Base-by-base conservation (phyloP, 345 rosid genomes). In the Salix exigua region DNA sequence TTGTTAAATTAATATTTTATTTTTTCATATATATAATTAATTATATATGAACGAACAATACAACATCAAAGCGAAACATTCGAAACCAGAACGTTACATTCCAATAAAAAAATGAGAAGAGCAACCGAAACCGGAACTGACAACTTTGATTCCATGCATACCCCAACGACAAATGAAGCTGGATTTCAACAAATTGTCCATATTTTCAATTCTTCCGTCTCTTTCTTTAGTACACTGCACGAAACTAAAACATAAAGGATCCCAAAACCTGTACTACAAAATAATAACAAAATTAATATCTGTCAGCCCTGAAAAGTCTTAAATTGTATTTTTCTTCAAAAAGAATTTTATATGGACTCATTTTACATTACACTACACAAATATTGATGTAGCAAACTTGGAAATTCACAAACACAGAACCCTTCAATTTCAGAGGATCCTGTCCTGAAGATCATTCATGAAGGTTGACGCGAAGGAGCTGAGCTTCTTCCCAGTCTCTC, bases 401-500 rank as follows among this genome's bases (percentile, higher is more conserved):
- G 46, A 31, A n/a, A 2, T 51, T 33, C 53, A 38, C 40, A 1
- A 7, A 48, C 46, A 16, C 26, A 14, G 23, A 10, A 33, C 58
- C 30, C 40, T 35, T 1, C 51, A 35, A 50, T 46, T 78, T 89
- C 79, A 94, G 71, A 94, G 92, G 79, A 93, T 86, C 85, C 97
- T 87, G 81, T 96, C 99, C 78, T 95, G 98, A 70, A 96, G 88
- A 81, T 96, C 99, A 2, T 88, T 82, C 10, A 96, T 87, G 68
- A 96, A 83, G 51, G 84, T 79, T 3, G 99, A 96, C 9, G 98
- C 99, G 44, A 96, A 79, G 65, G 96, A 73, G 81, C 91, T 88
- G 6, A 96, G 90, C 87, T 87, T 93, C 89, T 91, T 96, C 69
- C 91, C 92, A 0, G 98, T 91, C 87, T 96, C 99, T 76, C 97